Base-by-base conservation (phyloP, 2,329 filamentous ascomycete species). In the Microascus cirrosus region DNA sequence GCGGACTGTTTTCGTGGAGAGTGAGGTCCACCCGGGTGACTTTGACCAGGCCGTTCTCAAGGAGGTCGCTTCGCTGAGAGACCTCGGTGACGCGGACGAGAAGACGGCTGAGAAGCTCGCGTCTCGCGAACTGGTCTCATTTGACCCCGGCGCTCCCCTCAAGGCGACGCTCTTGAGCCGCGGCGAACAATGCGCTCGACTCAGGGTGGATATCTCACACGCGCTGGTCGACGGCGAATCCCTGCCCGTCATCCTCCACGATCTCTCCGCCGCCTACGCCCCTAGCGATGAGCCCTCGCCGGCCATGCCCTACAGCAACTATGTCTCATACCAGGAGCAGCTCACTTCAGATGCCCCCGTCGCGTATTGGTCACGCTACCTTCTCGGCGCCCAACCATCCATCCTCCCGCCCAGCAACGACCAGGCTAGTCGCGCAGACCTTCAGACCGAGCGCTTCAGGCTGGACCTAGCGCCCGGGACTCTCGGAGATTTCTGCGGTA, bases 161-260 rank as follows among this genome's bases (percentile, higher is more conserved):
- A 42, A 42, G 10, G 36, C 10, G 5, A 42, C 36, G 5, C 36
- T 42, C 12, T 18, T 42, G 3, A 42, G 36, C 12, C 12, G 5
- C 8, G 18, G 28, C 45, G 3, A 45, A 50, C 54, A 62, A 12
- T n/a, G 58, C 51, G 53, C 62, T 3, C 60, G 62, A 45, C 65
- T 65, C 48, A 63, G 62, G 32, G 56, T 73, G 11, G 69, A 71
- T 22, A 65, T 73, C 61, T 71, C 66, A 54, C 70, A 72, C 54
- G 65, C 66, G 2, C 58, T 71, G 12, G 65, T 66, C 1, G 70
- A 73, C 18, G 70, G 69, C 1, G 62, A 65, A 28, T 71, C 70
- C 0, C 64, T 66, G 4, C 52, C 59, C 8, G 63, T 69, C 18
- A 50, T 73, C 11, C 62, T 71, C 5, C 56, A 61, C 1, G 70